These are phyloP conservation scores for Heliamphora pulchella DNA, from an alignment of 179 eudicot genomes.

Conservation along the genomic window DNA sequence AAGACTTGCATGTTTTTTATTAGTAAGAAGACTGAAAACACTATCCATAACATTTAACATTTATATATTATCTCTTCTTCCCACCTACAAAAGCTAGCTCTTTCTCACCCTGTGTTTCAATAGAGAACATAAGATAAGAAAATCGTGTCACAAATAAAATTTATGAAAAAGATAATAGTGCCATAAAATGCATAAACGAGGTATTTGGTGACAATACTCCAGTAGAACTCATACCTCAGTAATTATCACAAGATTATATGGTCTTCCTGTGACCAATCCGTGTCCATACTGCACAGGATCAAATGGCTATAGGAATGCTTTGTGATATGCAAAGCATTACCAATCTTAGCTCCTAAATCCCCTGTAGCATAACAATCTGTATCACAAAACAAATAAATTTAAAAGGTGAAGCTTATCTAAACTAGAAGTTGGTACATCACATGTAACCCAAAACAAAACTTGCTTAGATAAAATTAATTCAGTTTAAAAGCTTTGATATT, in stretches of 20 bases:
- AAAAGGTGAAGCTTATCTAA: neutral
- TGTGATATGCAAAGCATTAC: neutral
- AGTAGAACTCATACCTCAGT: slow-evolving; percentile 1
- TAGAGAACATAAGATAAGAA: neutral
- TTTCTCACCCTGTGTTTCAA: neutral
- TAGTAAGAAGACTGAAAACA: neutral
- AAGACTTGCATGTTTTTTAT: neutral
- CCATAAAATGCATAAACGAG: neutral
- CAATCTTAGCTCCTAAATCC: slow-evolving; percentile 8
- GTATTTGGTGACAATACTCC: neutral
- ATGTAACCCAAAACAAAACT: neutral
- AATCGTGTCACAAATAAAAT: neutral
- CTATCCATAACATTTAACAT: neutral
- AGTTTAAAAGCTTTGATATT: neutral
- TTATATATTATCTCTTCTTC: neutral
- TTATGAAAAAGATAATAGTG: neutral
- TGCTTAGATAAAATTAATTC: neutral
- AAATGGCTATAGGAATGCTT: neutral
- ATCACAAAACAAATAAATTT: neutral
- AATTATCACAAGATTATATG: neutral
- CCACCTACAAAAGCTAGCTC: neutral
- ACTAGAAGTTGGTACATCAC: neutral
- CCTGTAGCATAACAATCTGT: neutral
- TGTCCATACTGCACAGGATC: neutral
- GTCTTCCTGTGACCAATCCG: neutral